Evolutionary conservation across 1,284 basidiomycete species (phyloP).

Genomic region (Apiotrichum veenhuisii): DNA sequence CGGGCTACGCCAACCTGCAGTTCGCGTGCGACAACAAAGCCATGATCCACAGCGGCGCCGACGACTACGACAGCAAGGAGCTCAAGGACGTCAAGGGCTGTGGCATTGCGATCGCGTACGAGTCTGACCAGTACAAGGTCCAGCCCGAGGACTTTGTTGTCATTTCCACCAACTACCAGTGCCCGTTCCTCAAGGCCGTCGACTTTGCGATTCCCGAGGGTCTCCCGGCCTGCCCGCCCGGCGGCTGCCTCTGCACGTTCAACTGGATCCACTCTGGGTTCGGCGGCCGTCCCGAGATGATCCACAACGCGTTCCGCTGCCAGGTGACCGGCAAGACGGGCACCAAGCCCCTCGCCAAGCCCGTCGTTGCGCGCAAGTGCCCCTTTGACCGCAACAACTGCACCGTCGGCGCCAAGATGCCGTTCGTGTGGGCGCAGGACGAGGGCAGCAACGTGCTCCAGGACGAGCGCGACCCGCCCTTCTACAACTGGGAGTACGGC

Average conservation of each 20-base stretch:
- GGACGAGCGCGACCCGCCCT: constrained; percentile 19
- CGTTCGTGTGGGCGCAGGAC: constrained; percentile 1
- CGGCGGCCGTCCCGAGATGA: constrained; percentile 34
- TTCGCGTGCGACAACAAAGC: not conserved
- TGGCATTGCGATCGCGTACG: constrained; percentile 63
- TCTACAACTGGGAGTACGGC: constrained; percentile 27
- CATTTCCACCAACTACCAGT: constrained; percentile 69
- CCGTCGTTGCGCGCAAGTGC: constrained; percentile 1
- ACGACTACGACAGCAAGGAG: not conserved
- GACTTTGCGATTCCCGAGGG: constrained; percentile 60
- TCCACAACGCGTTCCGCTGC: constrained; percentile 72
- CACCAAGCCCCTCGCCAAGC: constrained; percentile 26
- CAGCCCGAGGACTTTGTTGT: constrained; percentile 64
- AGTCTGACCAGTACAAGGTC: constrained; percentile 55
- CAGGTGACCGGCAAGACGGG: constrained; percentile 53
- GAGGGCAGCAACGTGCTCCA: constrained; percentile 55
- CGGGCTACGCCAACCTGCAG: not conserved
- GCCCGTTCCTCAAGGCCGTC: constrained; percentile 56
- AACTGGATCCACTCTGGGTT: constrained; percentile 58
- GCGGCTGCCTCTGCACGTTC: constrained; percentile 65
- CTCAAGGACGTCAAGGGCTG: constrained; percentile 7
- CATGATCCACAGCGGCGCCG: not conserved
- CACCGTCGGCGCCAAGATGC: constrained; percentile 1
- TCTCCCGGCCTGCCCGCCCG: constrained; percentile 65
- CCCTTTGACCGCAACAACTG: constrained; percentile 25